Conservation (phyloP, 192 early-diverging fungal genomes). For the Spizellomyces punctatus region DNA sequence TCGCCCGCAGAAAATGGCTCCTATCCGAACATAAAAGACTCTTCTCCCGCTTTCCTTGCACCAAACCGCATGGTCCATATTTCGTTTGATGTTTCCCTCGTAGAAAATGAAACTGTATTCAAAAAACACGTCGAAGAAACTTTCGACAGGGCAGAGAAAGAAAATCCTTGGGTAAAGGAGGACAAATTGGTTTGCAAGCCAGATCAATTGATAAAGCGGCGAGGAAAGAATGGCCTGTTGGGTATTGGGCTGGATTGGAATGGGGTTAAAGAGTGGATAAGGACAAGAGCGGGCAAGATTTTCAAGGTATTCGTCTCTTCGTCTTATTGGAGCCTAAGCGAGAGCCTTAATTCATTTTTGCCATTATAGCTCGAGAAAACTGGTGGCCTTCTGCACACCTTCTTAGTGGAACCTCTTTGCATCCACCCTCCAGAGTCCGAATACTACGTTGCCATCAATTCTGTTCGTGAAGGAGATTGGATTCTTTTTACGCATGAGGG, state of each 20-base stretch:
- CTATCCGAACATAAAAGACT: not conserved
- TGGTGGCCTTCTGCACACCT: conserved; percentile 86
- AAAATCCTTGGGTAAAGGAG: conserved; percentile 83
- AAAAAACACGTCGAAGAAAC: conserved; percentile 56
- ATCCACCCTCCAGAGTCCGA: conserved; percentile 90
- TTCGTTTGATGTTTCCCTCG: conserved; percentile 65
- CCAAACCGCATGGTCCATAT: conserved; percentile 75
- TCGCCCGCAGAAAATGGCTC: not conserved
- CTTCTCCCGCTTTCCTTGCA: conserved; percentile 61
- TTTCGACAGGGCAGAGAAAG: conserved; percentile 72
- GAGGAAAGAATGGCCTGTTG: conserved; percentile 94
- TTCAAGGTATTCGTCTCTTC: conserved; percentile 61
- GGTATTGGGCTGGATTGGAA: conserved; percentile 91
- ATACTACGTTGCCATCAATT: conserved; percentile 98
- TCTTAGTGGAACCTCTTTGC: conserved; percentile 93
- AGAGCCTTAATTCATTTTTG: not conserved
- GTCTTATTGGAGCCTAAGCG: too few species aligned
- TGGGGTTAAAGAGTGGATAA: conserved; percentile 87
- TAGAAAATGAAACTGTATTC: conserved; percentile 29
- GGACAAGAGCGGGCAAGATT: conserved; percentile 82
- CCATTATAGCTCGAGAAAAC: conserved; percentile 73
- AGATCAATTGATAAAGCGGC: conserved; percentile 97
- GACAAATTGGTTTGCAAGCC: conserved; percentile 94
- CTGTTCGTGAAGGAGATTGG: conserved; percentile 91
- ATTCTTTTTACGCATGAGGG: conserved; percentile 98